These are phyloP conservation scores for Ananas comosus DNA, from an alignment of 176 grass and related monocot genomes.

Conservation along the genomic window DNA sequence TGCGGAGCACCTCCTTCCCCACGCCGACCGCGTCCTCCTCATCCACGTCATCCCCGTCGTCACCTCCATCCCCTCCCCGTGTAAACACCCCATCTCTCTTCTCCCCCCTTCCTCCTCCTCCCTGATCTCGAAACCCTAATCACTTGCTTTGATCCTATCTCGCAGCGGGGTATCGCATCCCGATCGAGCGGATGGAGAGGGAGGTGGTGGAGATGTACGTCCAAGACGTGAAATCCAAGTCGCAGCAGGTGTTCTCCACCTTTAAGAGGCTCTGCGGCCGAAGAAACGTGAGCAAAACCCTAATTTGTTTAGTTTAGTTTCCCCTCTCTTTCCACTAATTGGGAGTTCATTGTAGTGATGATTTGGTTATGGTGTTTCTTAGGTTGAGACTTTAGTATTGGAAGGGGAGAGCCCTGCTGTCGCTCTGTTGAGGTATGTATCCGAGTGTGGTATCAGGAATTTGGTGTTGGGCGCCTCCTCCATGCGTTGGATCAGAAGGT, in stretches of 20 bases:
- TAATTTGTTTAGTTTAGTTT: not conserved
- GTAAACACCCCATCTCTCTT: constrained; percentile 6
- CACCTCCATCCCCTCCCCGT: constrained; percentile 64
- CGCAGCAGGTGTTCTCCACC: constrained; percentile 54
- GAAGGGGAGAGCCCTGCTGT: constrained; percentile 55
- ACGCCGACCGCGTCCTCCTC: constrained; percentile 37
- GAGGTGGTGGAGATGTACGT: constrained; percentile 59
- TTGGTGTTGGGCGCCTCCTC: constrained; percentile 59
- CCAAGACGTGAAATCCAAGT: constrained; percentile 36
- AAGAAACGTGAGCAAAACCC: constrained; percentile 36
- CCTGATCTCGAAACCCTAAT: not conserved
- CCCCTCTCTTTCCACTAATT: not conserved
- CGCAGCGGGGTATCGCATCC: constrained; percentile 58
- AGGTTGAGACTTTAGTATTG: constrained; percentile 79
- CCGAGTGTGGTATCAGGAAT: constrained; percentile 46
- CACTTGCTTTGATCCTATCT: constrained; percentile 4
- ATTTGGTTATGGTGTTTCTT: not conserved
- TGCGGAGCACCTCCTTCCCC: constrained; percentile 29
- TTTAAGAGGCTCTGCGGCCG: constrained; percentile 42
- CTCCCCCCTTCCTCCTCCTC: not conserved
- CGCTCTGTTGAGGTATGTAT: constrained; percentile 48
- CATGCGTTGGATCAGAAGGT: constrained; percentile 48
- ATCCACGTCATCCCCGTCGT: constrained; percentile 67
- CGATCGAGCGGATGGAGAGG: constrained; percentile 47
- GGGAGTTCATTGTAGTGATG: not conserved